Percentiles rank a stretch among this genome's conserved stretches.
phyloP scores from a whole-genome alignment of 208 protist genomes.

The Leptomonas seymouri region DNA sequence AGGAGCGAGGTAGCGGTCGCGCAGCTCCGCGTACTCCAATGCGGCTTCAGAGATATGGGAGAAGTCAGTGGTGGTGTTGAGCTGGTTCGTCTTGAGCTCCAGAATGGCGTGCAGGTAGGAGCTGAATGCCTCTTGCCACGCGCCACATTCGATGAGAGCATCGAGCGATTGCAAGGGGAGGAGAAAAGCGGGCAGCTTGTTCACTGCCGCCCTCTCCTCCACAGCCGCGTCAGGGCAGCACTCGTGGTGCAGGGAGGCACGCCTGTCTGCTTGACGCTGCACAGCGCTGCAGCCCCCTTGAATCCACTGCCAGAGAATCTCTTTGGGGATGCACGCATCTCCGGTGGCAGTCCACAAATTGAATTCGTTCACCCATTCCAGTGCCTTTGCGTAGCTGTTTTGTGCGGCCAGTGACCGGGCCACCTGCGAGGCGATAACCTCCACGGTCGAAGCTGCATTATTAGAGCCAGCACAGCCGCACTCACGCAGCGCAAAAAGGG shows the following conservation, averaged over 20 bases:
- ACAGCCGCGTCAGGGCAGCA: not conserved
- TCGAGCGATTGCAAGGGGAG: slow-evolving; percentile 15
- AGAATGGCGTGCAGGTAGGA: slow-evolving; percentile 11
- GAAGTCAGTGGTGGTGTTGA: not conserved
- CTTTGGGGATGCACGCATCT: not conserved
- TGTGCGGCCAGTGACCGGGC: slow-evolving; percentile 11
- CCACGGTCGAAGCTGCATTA: not conserved
- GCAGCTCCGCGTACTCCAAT: slow-evolving; percentile 17
- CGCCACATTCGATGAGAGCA: slow-evolving; percentile 24
- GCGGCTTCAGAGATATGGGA: slow-evolving; percentile 3
- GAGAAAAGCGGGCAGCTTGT: not conserved
- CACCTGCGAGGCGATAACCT: slow-evolving; percentile 10
- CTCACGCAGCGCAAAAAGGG: not conserved
- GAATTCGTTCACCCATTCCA: slow-evolving; percentile 25
- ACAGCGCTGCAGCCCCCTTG: slow-evolving; percentile 2
- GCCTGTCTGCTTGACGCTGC: slow-evolving; percentile 9
- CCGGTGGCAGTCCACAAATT: not conserved
- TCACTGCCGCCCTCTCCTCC: not conserved
- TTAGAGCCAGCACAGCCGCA: not conserved
- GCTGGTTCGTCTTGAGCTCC: not conserved
- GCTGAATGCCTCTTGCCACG: slow-evolving; percentile 34
- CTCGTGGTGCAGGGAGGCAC: slow-evolving; percentile 11
- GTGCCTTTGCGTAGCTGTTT: slow-evolving; percentile 7
- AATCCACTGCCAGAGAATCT: no score
- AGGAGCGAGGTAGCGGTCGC: slow-evolving; percentile 20